Evolutionary conservation across 306 rosid genomes (phyloP).

Genomic region (Medicago ruthenica): DNA sequence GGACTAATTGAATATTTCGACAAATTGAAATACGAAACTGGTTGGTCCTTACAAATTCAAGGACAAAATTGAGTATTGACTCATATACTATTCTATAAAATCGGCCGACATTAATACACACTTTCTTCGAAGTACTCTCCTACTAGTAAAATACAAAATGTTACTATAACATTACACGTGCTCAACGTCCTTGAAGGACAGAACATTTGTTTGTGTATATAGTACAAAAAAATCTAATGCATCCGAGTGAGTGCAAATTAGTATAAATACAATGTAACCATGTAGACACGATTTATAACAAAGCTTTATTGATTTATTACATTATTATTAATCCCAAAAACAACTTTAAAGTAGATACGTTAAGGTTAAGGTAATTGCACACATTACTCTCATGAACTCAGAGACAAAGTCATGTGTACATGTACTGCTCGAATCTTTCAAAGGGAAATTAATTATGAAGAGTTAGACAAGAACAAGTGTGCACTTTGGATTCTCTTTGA

Average conservation of each 20-base stretch:
- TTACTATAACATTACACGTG: slow-evolving; percentile 43
- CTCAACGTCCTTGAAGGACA: slow-evolving; percentile 35
- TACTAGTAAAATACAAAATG: slow-evolving; percentile 29
- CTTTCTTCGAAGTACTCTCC: background rate
- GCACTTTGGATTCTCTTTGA: slow-evolving; percentile 55
- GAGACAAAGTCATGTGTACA: slow-evolving; percentile 49
- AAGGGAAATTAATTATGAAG: slow-evolving; percentile 36
- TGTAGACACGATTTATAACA: slow-evolving; percentile 2
- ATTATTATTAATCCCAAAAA: slow-evolving; percentile 31
- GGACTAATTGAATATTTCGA: too few species aligned
- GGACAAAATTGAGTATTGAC: too few species aligned
- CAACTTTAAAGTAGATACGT: slow-evolving; percentile 11
- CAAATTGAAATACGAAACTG: too few species aligned
- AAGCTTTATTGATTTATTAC: slow-evolving; percentile 18
- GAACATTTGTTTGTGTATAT: slow-evolving; percentile 46
- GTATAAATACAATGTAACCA: slow-evolving; percentile 32
- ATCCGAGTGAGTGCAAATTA: slow-evolving; percentile 22
- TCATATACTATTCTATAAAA: background rate
- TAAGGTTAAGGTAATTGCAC: slow-evolving; percentile 22
- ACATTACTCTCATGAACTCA: slow-evolving; percentile 1
- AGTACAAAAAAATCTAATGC: slow-evolving; percentile 25
- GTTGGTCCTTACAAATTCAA: too few species aligned
- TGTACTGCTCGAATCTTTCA: slow-evolving; percentile 43
- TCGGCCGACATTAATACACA: background rate
- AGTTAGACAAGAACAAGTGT: slow-evolving; percentile 40